phyloP scores from a whole-genome alignment of 176 grass and related monocot genomes.

The Aegilops speltoides region DNA sequence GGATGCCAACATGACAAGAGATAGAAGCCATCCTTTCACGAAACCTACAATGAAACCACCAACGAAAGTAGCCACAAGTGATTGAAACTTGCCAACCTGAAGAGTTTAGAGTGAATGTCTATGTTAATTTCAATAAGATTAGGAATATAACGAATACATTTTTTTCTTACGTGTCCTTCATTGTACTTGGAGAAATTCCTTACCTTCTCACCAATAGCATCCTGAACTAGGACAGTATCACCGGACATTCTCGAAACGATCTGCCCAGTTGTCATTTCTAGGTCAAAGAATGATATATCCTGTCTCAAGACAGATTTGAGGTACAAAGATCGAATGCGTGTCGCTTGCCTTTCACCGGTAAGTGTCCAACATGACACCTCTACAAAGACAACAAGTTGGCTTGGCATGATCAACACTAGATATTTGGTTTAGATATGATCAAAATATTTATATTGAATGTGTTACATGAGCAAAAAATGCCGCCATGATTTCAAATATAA shows the following conservation, averaged over 20 bases:
- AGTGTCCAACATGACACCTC: conserved; percentile 48
- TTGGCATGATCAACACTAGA: neutral
- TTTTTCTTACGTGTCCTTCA: neutral
- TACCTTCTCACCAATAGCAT: conserved; percentile 57
- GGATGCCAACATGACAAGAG: conserved; percentile 29
- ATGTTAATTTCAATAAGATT: neutral
- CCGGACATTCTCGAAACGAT: conserved; percentile 19
- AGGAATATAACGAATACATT: neutral
- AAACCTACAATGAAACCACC: conserved; percentile 37
- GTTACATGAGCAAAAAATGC: neutral
- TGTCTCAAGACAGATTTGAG: conserved; percentile 42
- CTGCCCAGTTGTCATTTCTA: conserved; percentile 33
- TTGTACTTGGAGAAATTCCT: neutral
- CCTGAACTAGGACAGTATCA: conserved; percentile 46
- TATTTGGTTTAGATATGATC: neutral
- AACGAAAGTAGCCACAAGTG: conserved; percentile 25
- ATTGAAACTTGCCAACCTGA: conserved; percentile 37
- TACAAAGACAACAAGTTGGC: neutral
- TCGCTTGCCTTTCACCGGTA: conserved; percentile 42
- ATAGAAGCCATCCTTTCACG: conserved; percentile 36
- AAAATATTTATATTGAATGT: neutral
- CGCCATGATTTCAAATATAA: neutral
- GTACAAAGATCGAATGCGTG: conserved; percentile 23
- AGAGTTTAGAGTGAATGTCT: neutral
- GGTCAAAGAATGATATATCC: conserved; percentile 40